Evolutionary conservation across 768 basidiomycete species (phyloP).

Genomic region (Wakefieldia striispora): DNA sequence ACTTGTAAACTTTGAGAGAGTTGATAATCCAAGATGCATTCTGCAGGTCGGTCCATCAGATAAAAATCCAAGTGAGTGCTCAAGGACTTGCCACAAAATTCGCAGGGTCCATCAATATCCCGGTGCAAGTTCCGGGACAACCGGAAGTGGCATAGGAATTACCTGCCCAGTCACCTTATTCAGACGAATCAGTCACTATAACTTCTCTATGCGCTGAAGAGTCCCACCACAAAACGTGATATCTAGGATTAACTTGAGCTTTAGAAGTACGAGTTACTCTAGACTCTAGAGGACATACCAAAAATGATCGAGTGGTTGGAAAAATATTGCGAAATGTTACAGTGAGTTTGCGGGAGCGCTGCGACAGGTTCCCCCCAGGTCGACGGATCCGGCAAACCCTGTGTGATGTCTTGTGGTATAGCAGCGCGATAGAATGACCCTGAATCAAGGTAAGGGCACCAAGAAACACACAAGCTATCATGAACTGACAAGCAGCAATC

Average conservation of each 20-base stretch:
- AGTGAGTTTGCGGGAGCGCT: conserved; percentile 47
- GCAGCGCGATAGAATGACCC: conserved; percentile 84
- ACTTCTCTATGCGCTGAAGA: not conserved
- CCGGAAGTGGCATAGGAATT: conserved; percentile 72
- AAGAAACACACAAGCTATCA: not conserved
- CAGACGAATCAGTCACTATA: conserved; percentile 6
- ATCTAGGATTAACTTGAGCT: conserved; percentile 42
- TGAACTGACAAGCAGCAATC: conserved; percentile 66
- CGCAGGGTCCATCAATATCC: conserved; percentile 58
- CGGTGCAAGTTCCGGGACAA: conserved; percentile 73
- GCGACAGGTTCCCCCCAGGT: conserved; percentile 72
- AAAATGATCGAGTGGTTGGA: conserved; percentile 72
- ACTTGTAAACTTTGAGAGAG: conserved; percentile 69
- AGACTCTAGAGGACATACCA: conserved; percentile 43
- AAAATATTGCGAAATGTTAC: conserved; percentile 60
- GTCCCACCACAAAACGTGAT: conserved; percentile 77
- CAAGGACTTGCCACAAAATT: conserved; percentile 63
- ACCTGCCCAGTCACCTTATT: conserved; percentile 78
- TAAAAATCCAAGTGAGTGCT: not conserved
- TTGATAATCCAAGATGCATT: conserved; percentile 84
- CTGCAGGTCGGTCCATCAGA: conserved; percentile 34
- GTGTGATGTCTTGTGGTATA: conserved; percentile 62
- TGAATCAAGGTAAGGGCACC: conserved; percentile 27
- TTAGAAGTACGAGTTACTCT: not conserved
- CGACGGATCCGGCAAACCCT: conserved; percentile 61